Conservation (phyloP, 176 grass and related monocot species). For the Bonia amplexicaulis region DNA sequence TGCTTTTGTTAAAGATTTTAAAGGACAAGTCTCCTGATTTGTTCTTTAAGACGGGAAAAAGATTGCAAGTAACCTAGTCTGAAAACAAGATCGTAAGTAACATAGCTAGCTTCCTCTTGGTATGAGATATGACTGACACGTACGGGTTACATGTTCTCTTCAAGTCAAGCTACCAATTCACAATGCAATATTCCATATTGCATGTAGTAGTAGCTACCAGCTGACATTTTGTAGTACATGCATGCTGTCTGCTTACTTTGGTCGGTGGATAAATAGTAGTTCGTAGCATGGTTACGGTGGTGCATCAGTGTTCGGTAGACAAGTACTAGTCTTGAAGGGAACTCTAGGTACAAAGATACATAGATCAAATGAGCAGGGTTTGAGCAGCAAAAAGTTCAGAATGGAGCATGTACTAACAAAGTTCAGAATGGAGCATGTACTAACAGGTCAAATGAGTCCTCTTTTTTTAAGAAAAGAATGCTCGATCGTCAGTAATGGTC, state of each 20-base stretch:
- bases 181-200: not conserved
- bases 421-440: too few species aligned
- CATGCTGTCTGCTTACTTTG: not conserved
- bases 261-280: constrained; percentile 32
- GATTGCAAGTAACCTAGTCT: not conserved
- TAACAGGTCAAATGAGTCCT: too few species aligned
- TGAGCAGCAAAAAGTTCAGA: too few species aligned
- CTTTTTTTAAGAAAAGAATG: too few species aligned
- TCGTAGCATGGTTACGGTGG: not conserved
- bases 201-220: not conserved
- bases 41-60: not conserved
- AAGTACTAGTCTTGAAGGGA: constrained; percentile 16
- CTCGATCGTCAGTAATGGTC: too few species aligned
- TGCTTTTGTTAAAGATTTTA: not conserved
- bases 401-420: too few species aligned
- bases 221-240: not conserved
- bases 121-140: not conserved
- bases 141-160: not conserved
- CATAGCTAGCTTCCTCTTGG: not conserved
- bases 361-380: too few species aligned
- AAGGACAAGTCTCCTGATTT: not conserved
- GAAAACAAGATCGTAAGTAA: not conserved
- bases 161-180: constrained; percentile 14
- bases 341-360: not conserved
- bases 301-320: not conserved